phyloP scores from a whole-genome alignment of 2,329 filamentous ascomycete species.

The Monosporascus sp. region DNA sequence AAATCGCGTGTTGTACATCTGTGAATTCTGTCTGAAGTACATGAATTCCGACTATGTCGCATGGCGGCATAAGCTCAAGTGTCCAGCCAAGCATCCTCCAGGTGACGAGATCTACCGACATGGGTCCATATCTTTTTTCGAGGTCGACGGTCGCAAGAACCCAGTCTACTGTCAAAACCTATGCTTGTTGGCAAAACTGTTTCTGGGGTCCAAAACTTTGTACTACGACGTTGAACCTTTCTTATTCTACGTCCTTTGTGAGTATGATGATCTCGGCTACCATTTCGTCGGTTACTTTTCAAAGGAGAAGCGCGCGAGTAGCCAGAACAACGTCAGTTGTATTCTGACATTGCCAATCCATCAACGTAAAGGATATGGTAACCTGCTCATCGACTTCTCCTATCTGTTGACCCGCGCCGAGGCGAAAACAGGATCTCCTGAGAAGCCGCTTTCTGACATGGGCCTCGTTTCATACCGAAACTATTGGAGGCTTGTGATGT shows the following conservation, averaged over 20 bases:
- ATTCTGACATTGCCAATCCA: constrained; percentile 95
- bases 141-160: constrained; percentile 94
- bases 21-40: constrained; percentile 98
- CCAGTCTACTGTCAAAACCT: constrained; percentile 98
- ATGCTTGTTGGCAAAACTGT: constrained; percentile 90
- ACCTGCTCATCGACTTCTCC: constrained; percentile 95
- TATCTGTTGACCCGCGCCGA: constrained; percentile 93
- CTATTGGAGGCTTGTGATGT: constrained; percentile 90
- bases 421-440: constrained; percentile 88
- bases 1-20: constrained; percentile 95
- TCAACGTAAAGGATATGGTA: constrained; percentile 93
- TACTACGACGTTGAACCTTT: constrained; percentile 99
- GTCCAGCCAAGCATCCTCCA: constrained; percentile 90
- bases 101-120: constrained; percentile 97
- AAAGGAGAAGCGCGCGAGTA: constrained; percentile 92
- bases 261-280: constrained; percentile 85
- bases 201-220: constrained; percentile 95
- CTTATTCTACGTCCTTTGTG: constrained; percentile 93
- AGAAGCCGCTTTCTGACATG: constrained; percentile 98
- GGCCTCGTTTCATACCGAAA: constrained; percentile 94
- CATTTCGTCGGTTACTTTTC: constrained; percentile 99
- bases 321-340: constrained; percentile 95
- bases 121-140: constrained; percentile 87
- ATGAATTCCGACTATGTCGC: constrained; percentile 99
- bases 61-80: constrained; percentile 96